Percentiles rank a stretch among this genome's conserved stretches.
Evolutionary conservation across 1,139 yeast genomes (phyloP).

Genomic region (Geotrichum reessii): DNA sequence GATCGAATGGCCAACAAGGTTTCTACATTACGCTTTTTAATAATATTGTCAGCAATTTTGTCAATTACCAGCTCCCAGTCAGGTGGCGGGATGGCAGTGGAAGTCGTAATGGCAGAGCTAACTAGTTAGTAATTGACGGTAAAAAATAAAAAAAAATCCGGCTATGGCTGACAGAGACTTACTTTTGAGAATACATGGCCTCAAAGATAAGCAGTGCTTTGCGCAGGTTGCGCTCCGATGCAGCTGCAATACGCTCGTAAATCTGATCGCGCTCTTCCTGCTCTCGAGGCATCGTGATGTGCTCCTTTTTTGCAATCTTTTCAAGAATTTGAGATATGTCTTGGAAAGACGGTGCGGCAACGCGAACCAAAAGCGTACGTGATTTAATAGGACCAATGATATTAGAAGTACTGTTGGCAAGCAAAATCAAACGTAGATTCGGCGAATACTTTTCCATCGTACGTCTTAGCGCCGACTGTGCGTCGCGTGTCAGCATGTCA

Average conservation of each 20-base stretch:
- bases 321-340: slow-evolving; percentile 55
- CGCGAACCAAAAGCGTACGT: slow-evolving; percentile 78
- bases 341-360: slow-evolving; percentile 66
- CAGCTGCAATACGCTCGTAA: slow-evolving; percentile 48
- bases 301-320: slow-evolving; percentile 55
- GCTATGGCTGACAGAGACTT: neutral
- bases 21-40: slow-evolving; percentile 58
- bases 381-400: slow-evolving; percentile 93
- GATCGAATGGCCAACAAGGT: slow-evolving; percentile 63
- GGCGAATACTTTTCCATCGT: slow-evolving; percentile 97
- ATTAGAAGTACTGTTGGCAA: slow-evolving; percentile 85
- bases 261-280: slow-evolving; percentile 39
- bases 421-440: slow-evolving; percentile 74
- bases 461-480: slow-evolving; percentile 94
- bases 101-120: slow-evolving; percentile 21
- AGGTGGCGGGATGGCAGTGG: slow-evolving; percentile 48
- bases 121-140: neutral
- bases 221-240: slow-evolving; percentile 67
- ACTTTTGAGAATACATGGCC: slow-evolving; percentile 67
- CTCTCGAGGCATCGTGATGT: slow-evolving; percentile 41
- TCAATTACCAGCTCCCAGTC: slow-evolving; percentile 86
- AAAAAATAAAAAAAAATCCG: neutral
- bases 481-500: slow-evolving; percentile 85
- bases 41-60: slow-evolving; percentile 56
- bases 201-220: slow-evolving; percentile 75